Evolutionary conservation across 2,329 filamentous ascomycete genomes (phyloP).

Genomic region (Curvularia spicifera): DNA sequence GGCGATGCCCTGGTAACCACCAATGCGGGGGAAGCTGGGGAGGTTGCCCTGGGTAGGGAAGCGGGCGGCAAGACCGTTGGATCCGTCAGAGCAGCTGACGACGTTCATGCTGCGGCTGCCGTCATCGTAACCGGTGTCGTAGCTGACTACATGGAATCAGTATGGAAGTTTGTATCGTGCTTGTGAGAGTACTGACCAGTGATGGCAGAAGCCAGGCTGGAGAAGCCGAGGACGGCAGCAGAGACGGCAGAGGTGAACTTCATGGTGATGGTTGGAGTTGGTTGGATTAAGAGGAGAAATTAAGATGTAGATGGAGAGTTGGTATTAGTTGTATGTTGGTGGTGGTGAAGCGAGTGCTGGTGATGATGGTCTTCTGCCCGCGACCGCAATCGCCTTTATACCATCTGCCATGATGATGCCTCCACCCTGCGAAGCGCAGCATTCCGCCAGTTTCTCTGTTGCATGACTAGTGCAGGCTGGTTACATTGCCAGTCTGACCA

Average conservation of each 20-base stretch:
- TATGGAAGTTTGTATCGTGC: background rate
- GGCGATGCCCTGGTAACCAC: constrained; percentile 56
- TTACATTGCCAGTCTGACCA: constrained; percentile 25
- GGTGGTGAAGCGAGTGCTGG: constrained; percentile 17
- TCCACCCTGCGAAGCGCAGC: constrained; percentile 21
- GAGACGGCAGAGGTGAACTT: constrained; percentile 40
- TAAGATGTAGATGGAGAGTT: constrained; percentile 3
- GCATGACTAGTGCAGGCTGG: constrained; percentile 17
- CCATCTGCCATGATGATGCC: constrained; percentile 13
- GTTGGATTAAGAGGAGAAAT: constrained; percentile 1
- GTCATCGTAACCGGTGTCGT: constrained; percentile 74
- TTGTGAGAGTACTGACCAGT: constrained; percentile 15
- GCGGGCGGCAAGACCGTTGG: constrained; percentile 68
- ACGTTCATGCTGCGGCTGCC: constrained; percentile 59
- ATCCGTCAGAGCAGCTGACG: constrained; percentile 72
- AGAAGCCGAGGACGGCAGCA: constrained; percentile 35
- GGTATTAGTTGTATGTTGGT: constrained; percentile 8
- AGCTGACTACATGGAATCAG: constrained; percentile 62
- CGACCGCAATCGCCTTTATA: constrained; percentile 38
- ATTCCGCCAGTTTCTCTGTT: constrained; percentile 14
- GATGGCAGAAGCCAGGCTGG: constrained; percentile 44
- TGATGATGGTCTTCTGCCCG: constrained; percentile 20
- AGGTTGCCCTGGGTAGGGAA: constrained; percentile 60
- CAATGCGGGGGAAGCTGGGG: constrained; percentile 57
- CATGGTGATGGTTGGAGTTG: constrained; percentile 33